These are phyloP conservation scores for Penicillium cinerascens DNA, from an alignment of 495 filamentous ascomycete genomes.

Conservation along the genomic window DNA sequence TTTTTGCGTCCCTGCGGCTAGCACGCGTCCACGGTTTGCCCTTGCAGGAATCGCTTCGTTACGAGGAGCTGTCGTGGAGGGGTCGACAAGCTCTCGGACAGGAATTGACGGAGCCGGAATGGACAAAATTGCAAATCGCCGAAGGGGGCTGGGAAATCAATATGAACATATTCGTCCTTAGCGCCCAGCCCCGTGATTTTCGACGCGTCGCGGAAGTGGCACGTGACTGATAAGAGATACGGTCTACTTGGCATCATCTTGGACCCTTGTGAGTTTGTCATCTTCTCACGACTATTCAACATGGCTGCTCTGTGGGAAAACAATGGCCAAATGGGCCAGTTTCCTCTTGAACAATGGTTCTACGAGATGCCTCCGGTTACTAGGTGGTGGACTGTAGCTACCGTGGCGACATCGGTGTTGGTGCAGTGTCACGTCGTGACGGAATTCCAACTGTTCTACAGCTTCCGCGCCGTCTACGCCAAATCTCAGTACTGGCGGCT, in stretches of 20 bases:
- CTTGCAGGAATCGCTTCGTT: constrained; percentile 7
- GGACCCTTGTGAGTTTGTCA: neutral
- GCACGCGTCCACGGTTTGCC: constrained; percentile 5
- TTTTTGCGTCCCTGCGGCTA: neutral
- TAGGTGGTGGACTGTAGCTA: constrained; percentile 92
- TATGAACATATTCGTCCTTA: constrained; percentile 19
- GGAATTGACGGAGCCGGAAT: neutral
- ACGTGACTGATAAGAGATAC: constrained; percentile 8
- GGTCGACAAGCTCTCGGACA: neutral
- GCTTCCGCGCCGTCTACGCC: constrained; percentile 83
- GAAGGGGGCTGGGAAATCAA: constrained; percentile 14
- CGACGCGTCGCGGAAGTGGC: constrained; percentile 1
- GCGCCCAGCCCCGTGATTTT: constrained; percentile 13
- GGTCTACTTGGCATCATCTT: constrained; percentile 1
- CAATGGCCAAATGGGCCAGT: constrained; percentile 58
- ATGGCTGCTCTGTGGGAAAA: constrained; percentile 49
- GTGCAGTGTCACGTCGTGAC: constrained; percentile 90
- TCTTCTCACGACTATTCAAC: neutral
- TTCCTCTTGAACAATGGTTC: constrained; percentile 94
- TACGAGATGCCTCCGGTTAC: constrained; percentile 97
- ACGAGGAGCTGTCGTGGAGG: too few relatives aligned
- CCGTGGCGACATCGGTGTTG: constrained; percentile 79
- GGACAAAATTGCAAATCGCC: neutral
- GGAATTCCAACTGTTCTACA: constrained; percentile 95
- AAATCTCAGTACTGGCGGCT: constrained; percentile 98